Evolutionary conservation across 2,329 filamentous ascomycete species (phyloP).

Genomic region (Chalara sp.): DNA sequence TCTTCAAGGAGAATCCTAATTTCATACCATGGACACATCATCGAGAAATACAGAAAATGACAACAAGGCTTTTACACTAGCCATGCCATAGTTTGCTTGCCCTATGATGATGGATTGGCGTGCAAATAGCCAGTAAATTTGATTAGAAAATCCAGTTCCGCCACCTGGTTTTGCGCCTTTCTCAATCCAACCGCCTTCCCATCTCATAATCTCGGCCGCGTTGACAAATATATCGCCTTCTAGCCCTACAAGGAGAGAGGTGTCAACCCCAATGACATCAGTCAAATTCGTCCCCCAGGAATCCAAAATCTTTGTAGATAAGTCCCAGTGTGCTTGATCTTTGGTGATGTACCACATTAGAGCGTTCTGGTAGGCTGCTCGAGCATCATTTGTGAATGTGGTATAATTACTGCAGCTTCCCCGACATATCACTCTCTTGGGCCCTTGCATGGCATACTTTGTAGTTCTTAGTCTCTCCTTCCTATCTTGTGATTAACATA

Average conservation of each 20-base stretch:
- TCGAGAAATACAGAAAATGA: constrained; percentile 35
- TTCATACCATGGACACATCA: constrained; percentile 28
- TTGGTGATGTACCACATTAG: constrained; percentile 37
- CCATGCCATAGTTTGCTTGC: constrained; percentile 37
- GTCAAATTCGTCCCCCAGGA: constrained; percentile 29
- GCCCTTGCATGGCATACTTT: constrained; percentile 27
- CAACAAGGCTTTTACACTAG: constrained; percentile 32
- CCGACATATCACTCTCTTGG: constrained; percentile 26
- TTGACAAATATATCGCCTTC: constrained; percentile 35
- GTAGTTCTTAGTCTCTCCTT: not conserved
- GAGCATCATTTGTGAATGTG: constrained; percentile 29
- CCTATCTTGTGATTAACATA: not conserved
- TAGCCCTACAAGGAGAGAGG: constrained; percentile 31
- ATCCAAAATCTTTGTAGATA: constrained; percentile 30
- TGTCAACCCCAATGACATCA: constrained; percentile 28
- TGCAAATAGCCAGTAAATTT: constrained; percentile 36
- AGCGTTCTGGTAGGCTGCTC: constrained; percentile 34
- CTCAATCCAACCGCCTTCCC: constrained; percentile 35
- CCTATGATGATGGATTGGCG: constrained; percentile 32
- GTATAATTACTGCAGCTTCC: constrained; percentile 31
- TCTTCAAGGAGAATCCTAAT: too few relatives aligned
- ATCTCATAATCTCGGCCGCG: constrained; percentile 37
- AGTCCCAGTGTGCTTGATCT: constrained; percentile 29
- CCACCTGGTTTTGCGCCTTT: constrained; percentile 28
- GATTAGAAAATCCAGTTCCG: constrained; percentile 30